Evolutionary conservation across 305 asterid species (phyloP).

Genomic region (Rubia peregrina): DNA sequence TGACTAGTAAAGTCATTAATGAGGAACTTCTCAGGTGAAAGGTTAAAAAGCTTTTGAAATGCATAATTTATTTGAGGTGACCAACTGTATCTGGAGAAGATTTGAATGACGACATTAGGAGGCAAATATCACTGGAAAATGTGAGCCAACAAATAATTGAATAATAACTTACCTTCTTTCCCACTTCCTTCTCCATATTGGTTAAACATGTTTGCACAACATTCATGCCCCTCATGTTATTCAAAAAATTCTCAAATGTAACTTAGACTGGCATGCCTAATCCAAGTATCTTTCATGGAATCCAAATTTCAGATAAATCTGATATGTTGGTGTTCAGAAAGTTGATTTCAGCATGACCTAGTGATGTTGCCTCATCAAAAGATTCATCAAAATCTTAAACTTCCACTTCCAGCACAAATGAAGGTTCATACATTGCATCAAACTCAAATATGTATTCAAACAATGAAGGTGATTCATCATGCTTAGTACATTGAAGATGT

Average conservation of each 20-base stretch:
- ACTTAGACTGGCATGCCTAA: slow-evolving; percentile 93
- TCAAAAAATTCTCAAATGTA: slow-evolving; percentile 88
- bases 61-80: slow-evolving; percentile 98
- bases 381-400: slow-evolving; percentile 94
- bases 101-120: slow-evolving; percentile 14
- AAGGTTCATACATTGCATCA: slow-evolving; percentile 99
- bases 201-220: slow-evolving; percentile 67
- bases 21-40: slow-evolving; percentile 91
- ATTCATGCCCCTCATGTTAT: slow-evolving; percentile 63
- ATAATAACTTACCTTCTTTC: slow-evolving; percentile 68
- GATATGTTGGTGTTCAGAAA: slow-evolving; percentile 70
- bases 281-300: slow-evolving; percentile 90
- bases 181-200: slow-evolving; percentile 97
- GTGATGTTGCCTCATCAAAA: slow-evolving; percentile 80
- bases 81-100: slow-evolving; percentile 51
- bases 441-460: slow-evolving; percentile 88
- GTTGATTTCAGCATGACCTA: slow-evolving; percentile 80
- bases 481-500: slow-evolving; percentile 12
- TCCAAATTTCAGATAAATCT: slow-evolving; percentile 81
- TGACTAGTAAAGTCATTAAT: slow-evolving; percentile 94
- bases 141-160: slow-evolving; percentile 14
- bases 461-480: slow-evolving; percentile 11
- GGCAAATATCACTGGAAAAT: slow-evolving; percentile 8
- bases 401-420: slow-evolving; percentile 82
- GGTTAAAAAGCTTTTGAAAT: slow-evolving; percentile 80